Percentiles rank a stretch among this genome's conserved stretches.
Conservation (phyloP, 2,329 filamentous ascomycete genomes). For the Pseudogymnoascus sp. region DNA sequence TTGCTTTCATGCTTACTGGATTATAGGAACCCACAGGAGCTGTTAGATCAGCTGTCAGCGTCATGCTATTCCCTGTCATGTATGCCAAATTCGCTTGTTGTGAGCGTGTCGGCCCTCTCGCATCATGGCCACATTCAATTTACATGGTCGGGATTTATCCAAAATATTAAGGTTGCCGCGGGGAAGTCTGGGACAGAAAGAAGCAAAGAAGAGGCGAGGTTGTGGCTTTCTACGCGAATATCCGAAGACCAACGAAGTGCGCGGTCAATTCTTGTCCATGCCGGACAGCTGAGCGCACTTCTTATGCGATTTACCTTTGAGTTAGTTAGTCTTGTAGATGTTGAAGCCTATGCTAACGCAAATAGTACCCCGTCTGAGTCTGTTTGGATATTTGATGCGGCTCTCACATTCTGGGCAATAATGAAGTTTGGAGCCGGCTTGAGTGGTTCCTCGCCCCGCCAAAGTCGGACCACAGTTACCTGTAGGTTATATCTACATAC, state of each 20-base stretch:
- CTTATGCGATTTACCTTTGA: conserved; percentile 16
- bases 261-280: conserved; percentile 16
- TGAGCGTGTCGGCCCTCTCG: conserved; percentile 17
- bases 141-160: conserved; percentile 16
- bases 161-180: conserved; percentile 16
- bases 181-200: conserved; percentile 16
- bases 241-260: conserved; percentile 13
- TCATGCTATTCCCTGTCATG: conserved; percentile 15
- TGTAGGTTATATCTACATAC: conserved; percentile 11
- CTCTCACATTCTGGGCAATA: conserved; percentile 16
- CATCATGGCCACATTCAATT: conserved; percentile 17
- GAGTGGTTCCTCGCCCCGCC: not conserved
- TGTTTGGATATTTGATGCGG: conserved; percentile 15
- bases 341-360: not conserved
- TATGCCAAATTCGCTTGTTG: conserved; percentile 16
- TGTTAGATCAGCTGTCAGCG: conserved; percentile 15
- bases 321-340: conserved; percentile 9
- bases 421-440: conserved; percentile 14
- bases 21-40: conserved; percentile 15
- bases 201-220: conserved; percentile 14
- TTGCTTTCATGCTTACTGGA: not conserved
- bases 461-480: conserved; percentile 10
- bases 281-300: conserved; percentile 15
- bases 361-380: conserved; percentile 13
- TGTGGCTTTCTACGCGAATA: conserved; percentile 14